Evolutionary conservation across 306 rosid genomes (phyloP).

Genomic region (Sicyos baderoa): DNA sequence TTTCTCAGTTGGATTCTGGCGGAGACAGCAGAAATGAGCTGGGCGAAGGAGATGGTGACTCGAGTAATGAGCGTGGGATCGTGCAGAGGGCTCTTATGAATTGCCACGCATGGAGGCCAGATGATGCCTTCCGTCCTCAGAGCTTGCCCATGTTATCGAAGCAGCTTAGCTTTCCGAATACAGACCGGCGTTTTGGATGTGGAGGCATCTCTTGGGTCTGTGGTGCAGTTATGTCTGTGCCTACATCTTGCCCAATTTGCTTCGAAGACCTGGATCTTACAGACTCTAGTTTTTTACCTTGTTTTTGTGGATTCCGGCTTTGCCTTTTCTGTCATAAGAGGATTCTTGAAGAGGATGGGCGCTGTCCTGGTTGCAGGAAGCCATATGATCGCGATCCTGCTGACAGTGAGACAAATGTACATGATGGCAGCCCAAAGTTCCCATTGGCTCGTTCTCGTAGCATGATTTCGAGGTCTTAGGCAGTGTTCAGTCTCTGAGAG

Average conservation of each 20-base stretch:
- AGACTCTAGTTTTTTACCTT: constrained; percentile 77
- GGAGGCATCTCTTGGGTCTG: too few relatives aligned
- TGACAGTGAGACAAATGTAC: constrained; percentile 52
- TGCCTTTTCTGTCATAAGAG: constrained; percentile 98
- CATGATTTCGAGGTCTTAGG: constrained; percentile 69
- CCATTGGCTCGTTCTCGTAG: constrained; percentile 72
- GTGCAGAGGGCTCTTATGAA: too few relatives aligned
- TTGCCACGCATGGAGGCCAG: too few relatives aligned
- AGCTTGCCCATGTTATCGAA: too few relatives aligned
- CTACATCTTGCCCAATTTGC: constrained; percentile 82
- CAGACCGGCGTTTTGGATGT: too few relatives aligned
- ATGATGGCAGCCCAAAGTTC: constrained; percentile 53
- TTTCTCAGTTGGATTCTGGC: too few relatives aligned
- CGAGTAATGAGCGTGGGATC: too few relatives aligned
- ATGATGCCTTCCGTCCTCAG: too few relatives aligned
- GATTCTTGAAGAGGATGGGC: constrained; percentile 83
- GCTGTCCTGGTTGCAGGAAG: constrained; percentile 97
- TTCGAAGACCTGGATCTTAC: constrained; percentile 86
- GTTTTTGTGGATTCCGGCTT: constrained; percentile 83
- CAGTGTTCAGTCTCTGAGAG: constrained; percentile 31
- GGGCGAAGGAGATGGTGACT: too few relatives aligned
- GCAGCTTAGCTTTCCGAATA: too few relatives aligned
- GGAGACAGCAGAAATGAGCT: too few relatives aligned
- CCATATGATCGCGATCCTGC: constrained; percentile 52
- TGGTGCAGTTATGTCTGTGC: constrained; percentile 11